phyloP scores from a whole-genome alignment of 495 filamentous ascomycete species.

The Aspergillus mulundensis region DNA sequence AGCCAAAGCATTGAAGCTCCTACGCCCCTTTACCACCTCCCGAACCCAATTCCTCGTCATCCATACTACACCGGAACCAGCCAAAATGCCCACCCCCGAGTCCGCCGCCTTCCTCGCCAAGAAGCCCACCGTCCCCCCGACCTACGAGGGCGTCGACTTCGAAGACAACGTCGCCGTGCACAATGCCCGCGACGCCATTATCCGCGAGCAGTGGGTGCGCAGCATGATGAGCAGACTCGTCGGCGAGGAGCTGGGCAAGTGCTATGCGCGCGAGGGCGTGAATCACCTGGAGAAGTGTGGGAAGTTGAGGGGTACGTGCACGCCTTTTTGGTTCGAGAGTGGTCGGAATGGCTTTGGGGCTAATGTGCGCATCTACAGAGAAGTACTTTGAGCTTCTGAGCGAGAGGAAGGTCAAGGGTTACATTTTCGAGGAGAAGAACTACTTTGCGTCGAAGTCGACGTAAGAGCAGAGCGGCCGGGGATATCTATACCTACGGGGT shows the following conservation, averaged over 20 bases:
- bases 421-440: constrained; percentile 90
- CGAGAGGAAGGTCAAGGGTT: constrained; percentile 80
- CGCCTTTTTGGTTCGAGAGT: not conserved
- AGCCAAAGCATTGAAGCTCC: not conserved
- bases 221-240: constrained; percentile 96
- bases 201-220: constrained; percentile 95
- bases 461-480: not conserved
- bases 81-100: constrained; percentile 76
- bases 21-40: too few species aligned
- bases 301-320: constrained; percentile 68
- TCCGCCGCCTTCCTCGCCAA: constrained; percentile 87
- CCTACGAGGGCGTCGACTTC: constrained; percentile 96
- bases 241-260: constrained; percentile 91
- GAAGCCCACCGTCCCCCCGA: constrained; percentile 90
- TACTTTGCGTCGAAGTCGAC: constrained; percentile 44
- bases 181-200: constrained; percentile 88
- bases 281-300: constrained; percentile 99
- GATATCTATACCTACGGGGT: too few species aligned
- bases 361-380: constrained; percentile 51
- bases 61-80: not conserved
- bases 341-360: not conserved
- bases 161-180: constrained; percentile 86
- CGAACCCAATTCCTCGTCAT: not conserved
- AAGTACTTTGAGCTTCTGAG: constrained; percentile 88
- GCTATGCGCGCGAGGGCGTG: constrained; percentile 89